phyloP scores from a whole-genome alignment of 352 stramenopile genomes.

The Globisporangium orthogonon region DNA sequence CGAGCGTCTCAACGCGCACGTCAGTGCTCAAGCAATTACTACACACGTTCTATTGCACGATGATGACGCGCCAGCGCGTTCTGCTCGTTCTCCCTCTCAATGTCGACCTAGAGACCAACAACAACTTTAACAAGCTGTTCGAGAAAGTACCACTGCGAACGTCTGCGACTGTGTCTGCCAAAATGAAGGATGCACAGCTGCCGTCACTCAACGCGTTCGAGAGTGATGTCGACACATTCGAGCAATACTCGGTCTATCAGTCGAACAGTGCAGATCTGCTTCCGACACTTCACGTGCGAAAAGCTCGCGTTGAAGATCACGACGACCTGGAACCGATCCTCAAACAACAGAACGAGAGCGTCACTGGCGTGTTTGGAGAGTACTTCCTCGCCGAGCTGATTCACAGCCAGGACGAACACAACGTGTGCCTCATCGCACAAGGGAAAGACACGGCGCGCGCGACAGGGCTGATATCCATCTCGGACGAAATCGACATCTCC shows the following conservation, averaged over 20 bases:
- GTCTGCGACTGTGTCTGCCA: no score
- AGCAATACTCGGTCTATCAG: conserved; percentile 47
- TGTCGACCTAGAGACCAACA: conserved; percentile 41
- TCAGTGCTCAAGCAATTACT: conserved; percentile 51
- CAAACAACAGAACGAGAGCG: conserved; percentile 41
- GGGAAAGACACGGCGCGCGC: conserved; percentile 27
- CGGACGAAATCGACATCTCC: conserved; percentile 77
- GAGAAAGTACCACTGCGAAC: conserved; percentile 21
- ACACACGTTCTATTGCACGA: conserved; percentile 36
- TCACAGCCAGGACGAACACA: conserved; percentile 78
- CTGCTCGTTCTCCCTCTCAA: conserved; percentile 45
- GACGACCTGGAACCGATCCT: conserved; percentile 76
- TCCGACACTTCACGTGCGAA: conserved; percentile 43
- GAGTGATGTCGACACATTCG: conserved; percentile 32
- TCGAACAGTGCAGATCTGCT: conserved; percentile 26
- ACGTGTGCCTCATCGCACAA: conserved; percentile 78
- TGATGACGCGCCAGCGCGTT: conserved; percentile 31
- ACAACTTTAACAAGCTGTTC: conserved; percentile 55
- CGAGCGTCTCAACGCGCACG: conserved; percentile 19
- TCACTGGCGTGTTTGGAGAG: conserved; percentile 80
- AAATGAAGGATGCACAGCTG: conserved; percentile 3
- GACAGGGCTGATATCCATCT: conserved; percentile 76
- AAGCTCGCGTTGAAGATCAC: conserved; percentile 74
- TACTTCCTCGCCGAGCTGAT: conserved; percentile 93
- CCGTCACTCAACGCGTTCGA: conserved; percentile 14